A percentile compares a stretch with the other conserved stretches of the same genome.
Conservation (phyloP, 345 rosid species). For the Cardiospermum halicacabum region DNA sequence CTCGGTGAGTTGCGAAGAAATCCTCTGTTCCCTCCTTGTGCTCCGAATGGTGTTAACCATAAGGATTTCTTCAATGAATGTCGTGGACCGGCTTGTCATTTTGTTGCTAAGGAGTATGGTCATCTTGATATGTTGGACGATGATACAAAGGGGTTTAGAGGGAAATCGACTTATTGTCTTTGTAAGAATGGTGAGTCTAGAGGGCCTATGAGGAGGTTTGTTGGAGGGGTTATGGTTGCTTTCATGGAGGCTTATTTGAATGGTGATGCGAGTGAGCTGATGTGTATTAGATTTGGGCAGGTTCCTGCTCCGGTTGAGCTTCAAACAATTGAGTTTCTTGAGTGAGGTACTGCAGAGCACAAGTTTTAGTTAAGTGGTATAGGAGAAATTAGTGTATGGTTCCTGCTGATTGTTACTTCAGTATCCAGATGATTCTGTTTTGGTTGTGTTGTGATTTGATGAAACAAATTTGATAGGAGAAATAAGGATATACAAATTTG, state of each 20-base stretch:
- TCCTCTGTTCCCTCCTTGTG: constrained; percentile 67
- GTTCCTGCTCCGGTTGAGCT: constrained; percentile 49
- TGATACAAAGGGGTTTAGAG: constrained; percentile 63
- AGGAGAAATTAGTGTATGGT: too few species aligned
- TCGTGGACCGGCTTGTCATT: constrained; percentile 58
- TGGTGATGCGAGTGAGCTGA: constrained; percentile 47
- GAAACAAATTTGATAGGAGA: too few species aligned
- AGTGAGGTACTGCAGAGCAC: too few species aligned
- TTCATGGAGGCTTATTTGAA: constrained; percentile 56
- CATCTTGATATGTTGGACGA: constrained; percentile 83
- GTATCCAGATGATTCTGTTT: too few species aligned
- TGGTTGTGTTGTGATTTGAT: too few species aligned
- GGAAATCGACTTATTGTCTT: constrained; percentile 50
- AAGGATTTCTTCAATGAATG: constrained; percentile 61
- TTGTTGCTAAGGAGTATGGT: constrained; percentile 69
- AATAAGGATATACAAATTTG: too few species aligned
- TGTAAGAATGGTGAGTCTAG: constrained; percentile 70
- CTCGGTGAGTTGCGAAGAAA: constrained; percentile 49
- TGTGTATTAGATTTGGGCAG: constrained; percentile 47
- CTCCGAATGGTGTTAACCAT: constrained; percentile 75
- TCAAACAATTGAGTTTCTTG: constrained; percentile 32
- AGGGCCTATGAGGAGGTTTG: constrained; percentile 74
- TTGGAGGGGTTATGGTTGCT: constrained; percentile 63
- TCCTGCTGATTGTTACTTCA: too few species aligned
- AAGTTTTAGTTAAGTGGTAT: too few species aligned